Percentiles rank a stretch among this genome's conserved stretches.
Evolutionary conservation across 2,329 filamentous ascomycete genomes (phyloP).

Genomic region (Mycogone perniciosa): DNA sequence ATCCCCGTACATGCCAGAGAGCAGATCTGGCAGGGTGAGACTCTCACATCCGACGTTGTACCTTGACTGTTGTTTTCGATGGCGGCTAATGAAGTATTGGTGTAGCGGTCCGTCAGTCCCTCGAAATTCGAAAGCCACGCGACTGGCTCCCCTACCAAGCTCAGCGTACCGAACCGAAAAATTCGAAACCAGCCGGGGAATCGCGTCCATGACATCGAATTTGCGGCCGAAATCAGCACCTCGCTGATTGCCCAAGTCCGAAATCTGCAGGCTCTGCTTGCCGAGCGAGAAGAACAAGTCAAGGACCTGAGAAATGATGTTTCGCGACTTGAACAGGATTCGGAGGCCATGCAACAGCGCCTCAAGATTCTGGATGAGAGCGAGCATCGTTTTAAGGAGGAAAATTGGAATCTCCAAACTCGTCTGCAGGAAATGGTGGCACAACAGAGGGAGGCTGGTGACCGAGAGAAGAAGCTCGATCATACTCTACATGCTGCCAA

Average conservation of each 20-base stretch:
- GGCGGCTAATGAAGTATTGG: not conserved
- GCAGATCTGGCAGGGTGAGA: constrained; percentile 47
- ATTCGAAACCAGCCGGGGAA: constrained; percentile 84
- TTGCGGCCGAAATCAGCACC: constrained; percentile 96
- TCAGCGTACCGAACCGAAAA: constrained; percentile 79
- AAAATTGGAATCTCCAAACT: constrained; percentile 96
- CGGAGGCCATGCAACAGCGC: constrained; percentile 71
- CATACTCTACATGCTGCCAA: constrained; percentile 64
- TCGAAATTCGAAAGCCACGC: constrained; percentile 79
- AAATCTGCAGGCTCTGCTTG: constrained; percentile 75
- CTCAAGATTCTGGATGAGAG: constrained; percentile 83
- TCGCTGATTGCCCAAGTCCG: constrained; percentile 91
- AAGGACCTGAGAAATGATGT: constrained; percentile 69
- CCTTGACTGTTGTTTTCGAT: not conserved
- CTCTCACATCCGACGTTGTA: not conserved
- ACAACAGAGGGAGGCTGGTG: constrained; percentile 66
- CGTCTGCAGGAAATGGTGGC: constrained; percentile 78
- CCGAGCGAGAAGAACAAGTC: constrained; percentile 81
- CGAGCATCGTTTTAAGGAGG: constrained; percentile 93
- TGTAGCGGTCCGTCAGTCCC: constrained; percentile 62
- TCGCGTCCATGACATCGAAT: constrained; percentile 91
- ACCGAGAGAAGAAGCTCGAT: constrained; percentile 75
- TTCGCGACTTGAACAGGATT: constrained; percentile 73
- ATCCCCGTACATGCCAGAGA: constrained; percentile 49
- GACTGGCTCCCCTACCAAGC: constrained; percentile 80